Evolutionary conservation across 1,284 basidiomycete genomes (phyloP), one percentile per base, ranked within the genome.

Genomic region (Afroboletus lepidellus): DNA sequence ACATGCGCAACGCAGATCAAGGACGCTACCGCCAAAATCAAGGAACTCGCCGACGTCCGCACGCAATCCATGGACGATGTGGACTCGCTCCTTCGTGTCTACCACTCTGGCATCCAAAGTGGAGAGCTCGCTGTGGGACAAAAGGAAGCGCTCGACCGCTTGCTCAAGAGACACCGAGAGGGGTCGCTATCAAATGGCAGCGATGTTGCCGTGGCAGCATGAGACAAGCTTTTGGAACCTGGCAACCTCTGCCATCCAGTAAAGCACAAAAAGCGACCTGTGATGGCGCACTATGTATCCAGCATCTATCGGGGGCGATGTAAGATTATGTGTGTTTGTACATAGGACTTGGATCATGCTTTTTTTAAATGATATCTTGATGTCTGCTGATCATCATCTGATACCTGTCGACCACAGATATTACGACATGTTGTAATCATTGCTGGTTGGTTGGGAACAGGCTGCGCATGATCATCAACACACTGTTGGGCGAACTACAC

Each of bases 41-140:
- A 99, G 86, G 92, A 98, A 74, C 87, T 99, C 54, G 97, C 97
- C 20, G 97, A 99, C 67, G 93, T 99, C 50, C 88, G 93, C 60
- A 98, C 95, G 27, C 97, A 99, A 74, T 93, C 92, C 21, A 98
- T 99, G 90, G 96, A 99, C 70, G 96, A 99, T 69, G 97, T 99
- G 57, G 97, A 99, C 73, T 92, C 91, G 36, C 87, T 99, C 44
- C 81, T 99, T 39, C 92, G 97, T 69, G 83, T 98, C 41, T 98
- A 96, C 74, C 93, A 95, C 78, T 88, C 89, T 42, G 92, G 87
- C 34, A 92, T 94, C 67, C 83, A 89, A 69, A 87, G 85, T 42
- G 93, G 93, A 56, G 85, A 90, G 70, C 86, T 96, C 60, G 85
- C 83, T 50, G 85, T 94, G 46, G 93, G 93, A 32, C 91, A 95